Evolutionary conservation across 495 filamentous ascomycete species (phyloP).

Genomic region (Corynascus novoguineensis): DNA sequence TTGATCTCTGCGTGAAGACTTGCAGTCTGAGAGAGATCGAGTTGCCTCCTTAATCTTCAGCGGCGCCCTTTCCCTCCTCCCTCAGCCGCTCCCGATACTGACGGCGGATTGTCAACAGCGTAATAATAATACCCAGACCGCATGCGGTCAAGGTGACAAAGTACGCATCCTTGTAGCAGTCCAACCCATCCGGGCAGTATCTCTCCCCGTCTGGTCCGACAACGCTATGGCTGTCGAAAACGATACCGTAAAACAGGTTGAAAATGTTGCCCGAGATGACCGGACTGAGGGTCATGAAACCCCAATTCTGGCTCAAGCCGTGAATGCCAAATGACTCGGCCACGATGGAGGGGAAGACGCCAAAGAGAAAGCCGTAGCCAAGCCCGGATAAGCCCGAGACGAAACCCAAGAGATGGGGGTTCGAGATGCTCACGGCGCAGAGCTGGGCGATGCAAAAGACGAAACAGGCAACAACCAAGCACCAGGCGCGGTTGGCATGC

Average conservation of each 20-base stretch:
- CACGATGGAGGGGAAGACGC: slow-evolving; percentile 86
- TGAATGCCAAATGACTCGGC: slow-evolving; percentile 87
- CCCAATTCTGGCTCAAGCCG: slow-evolving; percentile 91
- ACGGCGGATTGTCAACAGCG: slow-evolving; percentile 70
- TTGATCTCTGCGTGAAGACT: background rate
- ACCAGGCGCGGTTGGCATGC: slow-evolving; percentile 80
- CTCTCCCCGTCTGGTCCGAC: slow-evolving; percentile 61
- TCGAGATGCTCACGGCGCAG: slow-evolving; percentile 68
- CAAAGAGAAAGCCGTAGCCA: slow-evolving; percentile 91
- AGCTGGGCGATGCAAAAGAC: slow-evolving; percentile 81
- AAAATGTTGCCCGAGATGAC: slow-evolving; percentile 85
- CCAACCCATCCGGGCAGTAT: slow-evolving; percentile 70
- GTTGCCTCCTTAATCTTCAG: slow-evolving; percentile 28
- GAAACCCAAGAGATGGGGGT: slow-evolving; percentile 69
- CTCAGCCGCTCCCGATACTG: slow-evolving; percentile 40
- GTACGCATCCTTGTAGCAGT: slow-evolving; percentile 79
- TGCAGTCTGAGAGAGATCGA: background rate
- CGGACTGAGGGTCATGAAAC: slow-evolving; percentile 83
- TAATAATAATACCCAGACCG: slow-evolving; percentile 60
- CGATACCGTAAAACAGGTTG: slow-evolving; percentile 77
- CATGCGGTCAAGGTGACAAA: slow-evolving; percentile 74
- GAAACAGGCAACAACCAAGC: slow-evolving; percentile 65
- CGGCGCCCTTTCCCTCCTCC: slow-evolving; percentile 33
- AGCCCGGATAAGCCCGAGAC: slow-evolving; percentile 82
- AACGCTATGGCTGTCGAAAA: slow-evolving; percentile 75